These are phyloP conservation scores for Phytophthora syringae DNA, from an alignment of 352 stramenopile species.

Conservation along the genomic window DNA sequence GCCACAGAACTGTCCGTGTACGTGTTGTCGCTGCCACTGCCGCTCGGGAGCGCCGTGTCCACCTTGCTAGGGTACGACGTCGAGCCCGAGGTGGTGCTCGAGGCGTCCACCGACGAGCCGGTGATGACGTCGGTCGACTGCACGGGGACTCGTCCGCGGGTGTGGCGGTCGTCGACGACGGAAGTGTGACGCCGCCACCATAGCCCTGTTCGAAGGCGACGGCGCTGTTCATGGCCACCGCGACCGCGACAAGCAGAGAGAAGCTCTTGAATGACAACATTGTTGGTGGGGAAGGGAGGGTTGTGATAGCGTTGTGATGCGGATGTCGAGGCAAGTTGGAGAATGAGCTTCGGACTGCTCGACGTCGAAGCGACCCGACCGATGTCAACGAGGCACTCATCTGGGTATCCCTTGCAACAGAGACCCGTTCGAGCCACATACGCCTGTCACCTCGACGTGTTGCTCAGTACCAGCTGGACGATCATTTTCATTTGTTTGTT, in stretches of 20 bases:
- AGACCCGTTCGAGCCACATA: slow-evolving; percentile 14
- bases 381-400: slow-evolving; percentile 1
- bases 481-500: no score
- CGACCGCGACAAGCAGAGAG: slow-evolving; percentile 26
- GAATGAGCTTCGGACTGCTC: slow-evolving; percentile 21
- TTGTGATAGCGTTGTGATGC: slow-evolving; percentile 1
- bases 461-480: slow-evolving; percentile 30
- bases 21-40: slow-evolving; percentile 9
- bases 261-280: slow-evolving; percentile 34
- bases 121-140: slow-evolving; percentile 6
- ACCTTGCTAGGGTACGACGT: slow-evolving; percentile 20
- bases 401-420: slow-evolving; percentile 16
- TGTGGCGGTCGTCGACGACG: slow-evolving; percentile 15
- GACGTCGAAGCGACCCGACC: background rate
- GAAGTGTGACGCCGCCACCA: slow-evolving; percentile 20
- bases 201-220: slow-evolving; percentile 30
- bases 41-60: slow-evolving; percentile 28
- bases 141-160: slow-evolving; percentile 19
- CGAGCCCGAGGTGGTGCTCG: slow-evolving; percentile 2
- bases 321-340: slow-evolving; percentile 25
- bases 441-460: slow-evolving; percentile 14
- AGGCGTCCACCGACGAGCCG: slow-evolving; percentile 16
- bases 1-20: slow-evolving; percentile 15
- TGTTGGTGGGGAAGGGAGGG: background rate
- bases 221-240: slow-evolving; percentile 30